Conservation (phyloP, 2,329 filamentous ascomycete genomes). For the Colletotrichum paranaense region DNA sequence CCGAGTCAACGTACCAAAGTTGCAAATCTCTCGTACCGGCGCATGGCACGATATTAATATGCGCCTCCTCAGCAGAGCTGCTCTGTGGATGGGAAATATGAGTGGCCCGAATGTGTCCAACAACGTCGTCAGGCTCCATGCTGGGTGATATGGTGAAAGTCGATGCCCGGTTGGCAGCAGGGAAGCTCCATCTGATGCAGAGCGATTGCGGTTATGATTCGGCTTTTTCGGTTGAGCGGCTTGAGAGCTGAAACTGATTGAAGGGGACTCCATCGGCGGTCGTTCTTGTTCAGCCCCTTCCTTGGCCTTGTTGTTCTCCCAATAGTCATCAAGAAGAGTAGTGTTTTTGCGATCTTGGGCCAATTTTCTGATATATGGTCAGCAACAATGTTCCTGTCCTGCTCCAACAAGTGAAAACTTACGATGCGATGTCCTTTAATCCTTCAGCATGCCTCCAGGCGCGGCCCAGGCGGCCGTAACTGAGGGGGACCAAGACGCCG, state of each 20-base stretch:
- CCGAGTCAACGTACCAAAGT: conserved; percentile 75
- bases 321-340: conserved; percentile 80
- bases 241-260: conserved; percentile 54
- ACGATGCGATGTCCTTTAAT: conserved; percentile 81
- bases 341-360: conserved; percentile 74
- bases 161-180: conserved; percentile 71
- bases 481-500: conserved; percentile 87
- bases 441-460: conserved; percentile 88
- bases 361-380: conserved; percentile 59
- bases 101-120: conserved; percentile 89
- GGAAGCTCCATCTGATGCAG: conserved; percentile 70
- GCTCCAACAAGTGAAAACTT: conserved; percentile 41
- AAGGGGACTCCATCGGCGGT: conserved; percentile 63
- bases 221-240: conserved; percentile 49
- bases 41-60: conserved; percentile 89
- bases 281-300: conserved; percentile 48
- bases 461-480: conserved; percentile 85
- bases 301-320: conserved; percentile 70
- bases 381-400: conserved; percentile 40
- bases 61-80: conserved; percentile 85
- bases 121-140: conserved; percentile 81
- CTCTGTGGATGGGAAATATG: conserved; percentile 90
- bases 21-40: conserved; percentile 86
- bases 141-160: conserved; percentile 84
- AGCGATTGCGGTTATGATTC: conserved; percentile 65